phyloP scores from a whole-genome alignment of 148 eudicot genomes.

The Rhododendron simsii region DNA sequence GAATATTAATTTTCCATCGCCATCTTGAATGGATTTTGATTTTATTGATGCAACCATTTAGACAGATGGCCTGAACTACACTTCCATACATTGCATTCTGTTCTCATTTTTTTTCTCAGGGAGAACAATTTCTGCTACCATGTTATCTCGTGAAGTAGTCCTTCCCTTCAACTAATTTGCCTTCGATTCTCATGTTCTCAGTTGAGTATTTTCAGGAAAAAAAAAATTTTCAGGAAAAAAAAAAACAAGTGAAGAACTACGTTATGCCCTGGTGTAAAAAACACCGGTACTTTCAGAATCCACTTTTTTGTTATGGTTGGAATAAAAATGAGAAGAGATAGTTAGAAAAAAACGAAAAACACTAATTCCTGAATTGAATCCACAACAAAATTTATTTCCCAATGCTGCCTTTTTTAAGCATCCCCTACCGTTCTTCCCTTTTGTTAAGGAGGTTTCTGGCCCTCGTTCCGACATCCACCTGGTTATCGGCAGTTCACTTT shows the following conservation, averaged over 20 bases:
- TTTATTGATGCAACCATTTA: not conserved
- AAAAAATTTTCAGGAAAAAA: not conserved
- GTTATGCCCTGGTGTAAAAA: not conserved
- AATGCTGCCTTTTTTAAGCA: not conserved
- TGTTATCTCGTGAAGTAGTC: not conserved
- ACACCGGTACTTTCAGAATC: not conserved
- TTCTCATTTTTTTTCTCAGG: not conserved
- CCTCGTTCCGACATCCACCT: not conserved
- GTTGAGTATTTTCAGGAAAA: not conserved
- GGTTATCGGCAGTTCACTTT: not conserved
- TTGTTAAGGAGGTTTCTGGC: not conserved
- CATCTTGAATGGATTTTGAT: not conserved
- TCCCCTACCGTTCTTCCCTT: not conserved
- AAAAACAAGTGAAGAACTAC: not conserved
- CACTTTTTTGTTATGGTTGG: not conserved
- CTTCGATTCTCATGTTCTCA: not conserved
- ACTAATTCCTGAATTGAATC: not conserved
- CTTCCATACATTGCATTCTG: not conserved
- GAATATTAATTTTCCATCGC: not conserved
- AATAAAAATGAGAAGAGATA: not conserved
- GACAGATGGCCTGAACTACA: not conserved
- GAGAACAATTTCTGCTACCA: not conserved
- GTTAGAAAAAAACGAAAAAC: not conserved
- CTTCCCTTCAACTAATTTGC: not conserved
- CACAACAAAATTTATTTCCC: not conserved